Conservation (phyloP, 169 alveolate genomes). For the Perkinsus olseni region DNA sequence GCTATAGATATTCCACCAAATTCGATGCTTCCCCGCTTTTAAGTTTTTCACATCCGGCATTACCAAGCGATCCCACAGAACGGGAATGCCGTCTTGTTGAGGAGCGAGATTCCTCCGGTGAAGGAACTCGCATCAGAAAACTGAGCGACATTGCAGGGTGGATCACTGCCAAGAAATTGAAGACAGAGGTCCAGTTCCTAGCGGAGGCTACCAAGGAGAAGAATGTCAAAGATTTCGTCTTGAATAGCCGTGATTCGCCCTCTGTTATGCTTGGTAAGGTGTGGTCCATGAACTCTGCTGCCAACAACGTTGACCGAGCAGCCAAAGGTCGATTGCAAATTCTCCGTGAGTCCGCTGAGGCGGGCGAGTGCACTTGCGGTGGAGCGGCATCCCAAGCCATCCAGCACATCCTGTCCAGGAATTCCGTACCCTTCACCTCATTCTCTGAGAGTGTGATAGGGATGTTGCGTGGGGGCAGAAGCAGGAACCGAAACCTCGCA, state of each 20-base stretch:
- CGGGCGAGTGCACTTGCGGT: not conserved
- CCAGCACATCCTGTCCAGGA: not conserved
- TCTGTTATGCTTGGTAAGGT: not conserved
- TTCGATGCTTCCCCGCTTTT: too few species aligned
- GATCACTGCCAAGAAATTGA: not conserved
- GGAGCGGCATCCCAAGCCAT: not conserved
- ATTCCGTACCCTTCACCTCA: not conserved
- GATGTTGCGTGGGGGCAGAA: not conserved
- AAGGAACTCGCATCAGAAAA: not conserved
- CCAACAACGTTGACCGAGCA: not conserved
- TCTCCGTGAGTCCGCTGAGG: not conserved
- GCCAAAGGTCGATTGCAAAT: not conserved
- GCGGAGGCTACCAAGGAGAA: not conserved
- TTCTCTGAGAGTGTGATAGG: not conserved
- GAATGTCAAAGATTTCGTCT: not conserved
- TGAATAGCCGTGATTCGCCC: not conserved
- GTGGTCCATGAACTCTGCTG: not conserved
- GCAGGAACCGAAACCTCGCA: not conserved
- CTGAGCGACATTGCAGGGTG: not conserved
- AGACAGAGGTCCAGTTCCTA: not conserved
- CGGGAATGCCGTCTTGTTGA: not conserved
- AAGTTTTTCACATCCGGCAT: not conserved
- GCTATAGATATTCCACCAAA: too few species aligned
- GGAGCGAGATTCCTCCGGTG: not conserved
- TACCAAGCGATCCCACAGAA: not conserved